Percentiles rank a stretch among this genome's conserved stretches.
Conservation (phyloP, 371 early-diverging fungal species). For the Actinomucor elegans region DNA sequence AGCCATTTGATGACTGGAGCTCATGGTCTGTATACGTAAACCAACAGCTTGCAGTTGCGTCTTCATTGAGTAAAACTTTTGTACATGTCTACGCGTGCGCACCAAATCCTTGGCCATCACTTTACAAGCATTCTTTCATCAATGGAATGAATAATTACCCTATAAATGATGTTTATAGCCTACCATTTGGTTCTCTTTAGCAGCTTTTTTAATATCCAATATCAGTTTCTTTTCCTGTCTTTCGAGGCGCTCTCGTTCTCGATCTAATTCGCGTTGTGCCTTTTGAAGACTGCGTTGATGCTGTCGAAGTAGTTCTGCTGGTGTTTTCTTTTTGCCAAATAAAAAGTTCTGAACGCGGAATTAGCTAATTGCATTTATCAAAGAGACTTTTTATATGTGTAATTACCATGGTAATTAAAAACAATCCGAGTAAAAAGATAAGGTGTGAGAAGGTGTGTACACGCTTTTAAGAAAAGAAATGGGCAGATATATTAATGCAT, state of each 20-base stretch:
- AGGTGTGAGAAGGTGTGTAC: too few relatives aligned
- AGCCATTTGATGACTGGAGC: constrained; percentile 94
- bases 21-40: constrained; percentile 89
- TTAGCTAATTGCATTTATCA: too few relatives aligned
- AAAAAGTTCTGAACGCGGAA: constrained; percentile 62
- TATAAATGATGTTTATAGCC: too few relatives aligned
- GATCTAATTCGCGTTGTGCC: constrained; percentile 91
- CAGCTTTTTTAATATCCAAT: constrained; percentile 88
- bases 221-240: constrained; percentile 94
- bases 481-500: too few relatives aligned
- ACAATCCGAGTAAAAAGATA: too few relatives aligned
- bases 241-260: constrained; percentile 88
- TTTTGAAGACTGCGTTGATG: constrained; percentile 86
- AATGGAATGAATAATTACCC: too few relatives aligned
- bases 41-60: constrained; percentile 92
- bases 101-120: constrained; percentile 98
- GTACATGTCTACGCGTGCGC: constrained; percentile 86
- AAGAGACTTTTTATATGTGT: too few relatives aligned
- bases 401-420: too few relatives aligned
- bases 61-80: constrained; percentile 95
- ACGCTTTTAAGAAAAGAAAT: too few relatives aligned
- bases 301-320: constrained; percentile 88
- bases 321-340: constrained; percentile 74
- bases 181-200: constrained; percentile 88
- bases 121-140: constrained; percentile 71